Conservation (phyloP, 345 rosid genomes). For the Populus davidiana region DNA sequence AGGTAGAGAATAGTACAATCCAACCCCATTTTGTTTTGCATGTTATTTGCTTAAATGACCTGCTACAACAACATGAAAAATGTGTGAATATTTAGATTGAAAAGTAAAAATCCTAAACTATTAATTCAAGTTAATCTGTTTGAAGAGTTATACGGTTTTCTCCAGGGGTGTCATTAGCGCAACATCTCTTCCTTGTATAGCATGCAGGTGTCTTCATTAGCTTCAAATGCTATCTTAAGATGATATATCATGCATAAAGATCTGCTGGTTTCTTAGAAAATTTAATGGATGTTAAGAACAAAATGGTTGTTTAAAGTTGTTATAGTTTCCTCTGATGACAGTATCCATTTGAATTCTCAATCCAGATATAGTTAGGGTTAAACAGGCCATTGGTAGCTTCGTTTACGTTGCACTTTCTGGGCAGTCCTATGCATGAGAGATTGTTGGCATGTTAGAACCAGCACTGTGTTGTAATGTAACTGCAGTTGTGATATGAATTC, state of each 20-base stretch:
- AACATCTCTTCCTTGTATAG: not conserved
- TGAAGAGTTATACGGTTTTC: not conserved
- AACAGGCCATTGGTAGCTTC: not conserved
- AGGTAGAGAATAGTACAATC: not conserved
- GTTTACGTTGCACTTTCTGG: not conserved
- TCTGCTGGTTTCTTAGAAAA: not conserved
- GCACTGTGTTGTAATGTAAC: not conserved
- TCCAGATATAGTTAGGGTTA: not conserved
- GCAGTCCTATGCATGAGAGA: not conserved
- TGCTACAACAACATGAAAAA: not conserved
- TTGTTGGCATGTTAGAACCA: not conserved
- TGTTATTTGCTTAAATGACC: not conserved
- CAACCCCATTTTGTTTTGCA: not conserved
- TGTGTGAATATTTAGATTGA: not conserved
- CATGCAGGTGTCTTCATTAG: no score
- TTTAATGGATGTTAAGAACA: not conserved
- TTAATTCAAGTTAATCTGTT: conserved; percentile 4
- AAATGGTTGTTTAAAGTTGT: not conserved
- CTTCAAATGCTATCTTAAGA: not conserved
- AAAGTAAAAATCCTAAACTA: not conserved
- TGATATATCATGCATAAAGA: not conserved
- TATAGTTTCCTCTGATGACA: not conserved
- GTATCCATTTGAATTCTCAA: not conserved
- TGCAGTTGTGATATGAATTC: not conserved
- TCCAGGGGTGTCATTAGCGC: not conserved